A percentile compares a stretch with the other conserved stretches of the same genome.
phyloP scores from a whole-genome alignment of 768 basidiomycete species.

The Boletales sp. region DNA sequence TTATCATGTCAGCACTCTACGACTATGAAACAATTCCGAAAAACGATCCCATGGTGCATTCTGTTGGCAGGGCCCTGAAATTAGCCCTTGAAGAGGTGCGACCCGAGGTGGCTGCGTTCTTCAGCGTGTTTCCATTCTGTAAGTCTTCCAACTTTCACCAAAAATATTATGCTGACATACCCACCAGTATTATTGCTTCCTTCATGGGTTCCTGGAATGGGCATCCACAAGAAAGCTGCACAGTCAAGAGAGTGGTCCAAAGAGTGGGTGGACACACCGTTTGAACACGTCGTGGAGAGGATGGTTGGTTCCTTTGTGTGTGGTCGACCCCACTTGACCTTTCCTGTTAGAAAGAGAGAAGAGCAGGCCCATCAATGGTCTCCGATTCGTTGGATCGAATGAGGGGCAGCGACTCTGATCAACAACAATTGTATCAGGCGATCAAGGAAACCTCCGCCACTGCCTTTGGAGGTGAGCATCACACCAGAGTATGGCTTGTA shows the following conservation, averaged over 20 bases:
- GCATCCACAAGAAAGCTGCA: conserved; percentile 23
- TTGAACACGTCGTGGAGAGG: conserved; percentile 10
- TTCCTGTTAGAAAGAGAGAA: conserved; percentile 7
- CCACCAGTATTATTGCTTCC: conserved; percentile 23
- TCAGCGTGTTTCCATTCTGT: conserved; percentile 12
- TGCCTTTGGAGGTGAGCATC: conserved; percentile 16
- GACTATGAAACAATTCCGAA: conserved; percentile 28
- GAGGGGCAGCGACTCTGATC: neutral
- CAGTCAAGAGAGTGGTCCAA: conserved; percentile 15
- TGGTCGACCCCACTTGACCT: neutral
- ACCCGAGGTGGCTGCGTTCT: conserved; percentile 21
- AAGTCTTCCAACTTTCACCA: neutral
- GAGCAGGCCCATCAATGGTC: conserved; percentile 14
- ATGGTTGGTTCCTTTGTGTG: conserved; percentile 7
- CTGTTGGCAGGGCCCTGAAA: conserved; percentile 24
- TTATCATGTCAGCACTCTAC: conserved; percentile 31
- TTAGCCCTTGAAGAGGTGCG: conserved; percentile 18
- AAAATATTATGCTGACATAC: conserved; percentile 7
- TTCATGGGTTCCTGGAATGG: conserved; percentile 28
- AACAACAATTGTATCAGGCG: conserved; percentile 1
- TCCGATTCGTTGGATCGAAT: conserved; percentile 10
- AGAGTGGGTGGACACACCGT: conserved; percentile 20
- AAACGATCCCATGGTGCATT: conserved; percentile 28
- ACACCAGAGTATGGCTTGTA: neutral
- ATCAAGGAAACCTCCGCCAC: conserved; percentile 21